Evolutionary conservation across 345 rosid genomes (phyloP).

Genomic region (Iberis pinnata): DNA sequence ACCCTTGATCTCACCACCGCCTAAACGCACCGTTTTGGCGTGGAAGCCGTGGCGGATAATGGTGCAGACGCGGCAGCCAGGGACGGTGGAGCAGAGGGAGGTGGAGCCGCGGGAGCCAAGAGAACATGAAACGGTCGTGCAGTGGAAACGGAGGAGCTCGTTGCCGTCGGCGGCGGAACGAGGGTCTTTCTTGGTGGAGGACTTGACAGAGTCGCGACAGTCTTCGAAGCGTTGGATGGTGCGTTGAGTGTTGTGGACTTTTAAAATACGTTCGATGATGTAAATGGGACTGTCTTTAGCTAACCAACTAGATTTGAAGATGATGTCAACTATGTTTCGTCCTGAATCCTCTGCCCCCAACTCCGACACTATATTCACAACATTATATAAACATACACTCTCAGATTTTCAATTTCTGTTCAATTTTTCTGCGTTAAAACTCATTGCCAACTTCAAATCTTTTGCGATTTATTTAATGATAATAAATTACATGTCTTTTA

Average conservation of each 20-base stretch:
- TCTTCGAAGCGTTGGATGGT: conserved; percentile 89
- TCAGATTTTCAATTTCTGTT: no score
- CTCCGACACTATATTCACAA: conserved; percentile 51
- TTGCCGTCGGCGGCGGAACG: conserved; percentile 83
- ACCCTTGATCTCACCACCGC: conserved; percentile 32
- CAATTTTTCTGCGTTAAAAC: no score
- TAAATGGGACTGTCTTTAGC: conserved; percentile 57
- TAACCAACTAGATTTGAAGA: conserved; percentile 89
- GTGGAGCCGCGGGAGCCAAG: conserved; percentile 63
- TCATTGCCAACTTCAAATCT: no score
- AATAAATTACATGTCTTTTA: no score
- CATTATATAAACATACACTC: conserved; percentile 21
- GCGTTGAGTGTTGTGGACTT: conserved; percentile 75
- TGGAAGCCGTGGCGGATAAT: conserved; percentile 68
- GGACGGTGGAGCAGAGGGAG: conserved; percentile 54
- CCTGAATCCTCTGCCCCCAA: conserved; percentile 75
- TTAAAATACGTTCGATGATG: conserved; percentile 71
- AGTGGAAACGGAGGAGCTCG: conserved; percentile 78
- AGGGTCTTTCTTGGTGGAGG: conserved; percentile 55
- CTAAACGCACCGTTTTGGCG: conserved; percentile 33
- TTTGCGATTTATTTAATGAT: no score
- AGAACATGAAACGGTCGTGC: conserved; percentile 56
- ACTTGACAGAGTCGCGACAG: conserved; percentile 63
- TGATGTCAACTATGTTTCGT: conserved; percentile 73
- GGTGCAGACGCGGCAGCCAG: conserved; percentile 78